A percentile compares a stretch with the other conserved stretches of the same genome.
Conservation (phyloP, 768 basidiomycete genomes). For the Naganishia onofrii region DNA sequence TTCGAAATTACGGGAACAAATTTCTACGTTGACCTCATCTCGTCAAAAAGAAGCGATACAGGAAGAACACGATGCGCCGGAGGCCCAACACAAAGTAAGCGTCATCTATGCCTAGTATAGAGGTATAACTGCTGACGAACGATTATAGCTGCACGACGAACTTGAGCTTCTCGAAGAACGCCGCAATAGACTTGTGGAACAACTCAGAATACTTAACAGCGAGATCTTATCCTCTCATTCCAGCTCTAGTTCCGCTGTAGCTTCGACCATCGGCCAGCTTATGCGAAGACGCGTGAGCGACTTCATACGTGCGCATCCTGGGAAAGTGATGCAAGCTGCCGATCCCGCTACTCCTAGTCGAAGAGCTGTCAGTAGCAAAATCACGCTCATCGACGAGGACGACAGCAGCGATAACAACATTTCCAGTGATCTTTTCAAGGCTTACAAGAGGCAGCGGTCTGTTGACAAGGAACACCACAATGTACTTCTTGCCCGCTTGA, state of each 20-base stretch:
- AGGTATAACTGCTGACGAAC: neutral
- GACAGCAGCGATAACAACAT: conserved; percentile 8
- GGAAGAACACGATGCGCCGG: neutral
- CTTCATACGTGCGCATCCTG: conserved; percentile 34
- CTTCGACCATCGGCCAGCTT: conserved; percentile 33
- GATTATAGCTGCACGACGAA: conserved; percentile 41
- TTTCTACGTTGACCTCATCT: conserved; percentile 34
- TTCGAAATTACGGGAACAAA: conserved; percentile 42
- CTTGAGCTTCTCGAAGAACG: conserved; percentile 48
- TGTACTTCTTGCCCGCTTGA: conserved; percentile 6
- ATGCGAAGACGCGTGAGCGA: conserved; percentile 51
- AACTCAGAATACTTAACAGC: conserved; percentile 48
- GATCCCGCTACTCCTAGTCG: conserved; percentile 30
- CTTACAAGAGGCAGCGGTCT: conserved; percentile 6
- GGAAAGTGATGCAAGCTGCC: conserved; percentile 27
- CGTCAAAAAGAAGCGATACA: conserved; percentile 16
- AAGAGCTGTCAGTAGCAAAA: conserved; percentile 46
- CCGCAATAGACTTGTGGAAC: conserved; percentile 38
- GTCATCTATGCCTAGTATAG: neutral
- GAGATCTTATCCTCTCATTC: conserved; percentile 46
- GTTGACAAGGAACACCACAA: conserved; percentile 12
- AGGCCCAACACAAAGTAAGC: conserved; percentile 24
- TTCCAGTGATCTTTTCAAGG: conserved; percentile 15
- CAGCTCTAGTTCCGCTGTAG: neutral
- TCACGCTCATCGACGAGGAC: conserved; percentile 36